Base-by-base conservation (phyloP, 768 basidiomycete genomes). In the Boletus reticuloceps region DNA sequence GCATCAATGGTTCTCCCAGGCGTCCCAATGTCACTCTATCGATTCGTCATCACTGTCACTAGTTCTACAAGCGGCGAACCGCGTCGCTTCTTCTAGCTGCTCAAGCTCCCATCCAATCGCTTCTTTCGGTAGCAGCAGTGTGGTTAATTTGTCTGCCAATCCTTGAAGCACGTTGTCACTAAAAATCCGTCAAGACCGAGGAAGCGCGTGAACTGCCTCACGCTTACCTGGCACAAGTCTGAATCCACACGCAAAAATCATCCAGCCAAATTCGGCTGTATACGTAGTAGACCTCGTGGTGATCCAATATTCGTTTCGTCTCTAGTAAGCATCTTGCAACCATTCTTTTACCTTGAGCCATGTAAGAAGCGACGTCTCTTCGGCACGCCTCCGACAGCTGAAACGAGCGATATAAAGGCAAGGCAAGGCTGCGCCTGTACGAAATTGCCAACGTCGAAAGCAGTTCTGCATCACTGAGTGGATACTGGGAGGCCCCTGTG, bases 251-350 rank as follows among this genome's bases (percentile, higher is more conserved):
- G 61, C 87, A 89, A 61, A 89, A 86, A 64, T 93, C 91, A 58
- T 91, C 86, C 42, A 92, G 61, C 91, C 91, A 94, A 34, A 92
- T 81, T 68, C 90, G 91, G 69, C 82, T 86, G 69, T 91, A 94
- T n/a, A 91, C 77, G 68, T 91, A 92, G 71, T 94, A 94, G 11
- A 89, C 85, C 58, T 91, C 90, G 59, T 91, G 89, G 62, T 82
- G 85, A 63, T 91, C 90, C 58, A 94, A 70, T 46, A 91, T 83
- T 39, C 76, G 68, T 71, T 88, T 91, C 75, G 86, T 77, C 67
- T 84, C 85, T 42, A 94, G 73, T 36, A 94, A 75, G 63, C 80
- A 85, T 61, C 88, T 82, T 51, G 83, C 68, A 22, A 89, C 75
- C 34, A 72, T 74, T 39, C 87, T 80, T 70, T 80, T 85, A 3